Evolutionary conservation across 495 filamentous ascomycete species (phyloP).

Genomic region (Aspergillus heteromorphus): DNA sequence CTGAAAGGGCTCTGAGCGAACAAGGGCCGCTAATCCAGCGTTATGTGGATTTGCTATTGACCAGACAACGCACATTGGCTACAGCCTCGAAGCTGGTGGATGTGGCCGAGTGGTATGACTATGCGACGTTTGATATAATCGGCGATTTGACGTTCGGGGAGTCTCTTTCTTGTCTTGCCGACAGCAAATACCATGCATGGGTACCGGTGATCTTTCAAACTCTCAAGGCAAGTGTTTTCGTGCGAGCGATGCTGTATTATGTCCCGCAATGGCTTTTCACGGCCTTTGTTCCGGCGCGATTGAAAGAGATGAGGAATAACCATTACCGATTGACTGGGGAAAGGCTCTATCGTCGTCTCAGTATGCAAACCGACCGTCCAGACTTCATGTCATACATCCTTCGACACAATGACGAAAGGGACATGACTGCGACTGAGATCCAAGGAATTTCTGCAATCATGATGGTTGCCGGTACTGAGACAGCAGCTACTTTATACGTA

Average conservation of each 20-base stretch:
- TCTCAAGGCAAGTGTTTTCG: neutral
- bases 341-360: conserved; percentile 14
- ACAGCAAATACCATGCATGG: neutral
- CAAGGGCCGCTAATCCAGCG: conserved; percentile 32
- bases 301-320: neutral
- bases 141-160: conserved; percentile 8
- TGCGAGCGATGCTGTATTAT: neutral
- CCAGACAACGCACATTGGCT: neutral
- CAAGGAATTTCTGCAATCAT: conserved; percentile 32
- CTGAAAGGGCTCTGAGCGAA: conserved; percentile 38
- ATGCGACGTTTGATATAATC: conserved; percentile 3
- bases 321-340: neutral
- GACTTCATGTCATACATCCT: conserved; percentile 26
- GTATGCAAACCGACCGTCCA: conserved; percentile 9
- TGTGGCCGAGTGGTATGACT: conserved; percentile 4
- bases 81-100: neutral
- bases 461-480: conserved; percentile 48
- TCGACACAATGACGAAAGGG: conserved; percentile 22
- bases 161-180: neutral
- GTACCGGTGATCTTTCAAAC: neutral
- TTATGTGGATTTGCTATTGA: conserved; percentile 37
- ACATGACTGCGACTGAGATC: conserved; percentile 33
- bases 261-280: neutral
- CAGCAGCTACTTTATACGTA: conserved; percentile 46
- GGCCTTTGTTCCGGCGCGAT: neutral